Evolutionary conservation across 2,329 filamentous ascomycete species (phyloP).

Genomic region (Penicillium decumbens): DNA sequence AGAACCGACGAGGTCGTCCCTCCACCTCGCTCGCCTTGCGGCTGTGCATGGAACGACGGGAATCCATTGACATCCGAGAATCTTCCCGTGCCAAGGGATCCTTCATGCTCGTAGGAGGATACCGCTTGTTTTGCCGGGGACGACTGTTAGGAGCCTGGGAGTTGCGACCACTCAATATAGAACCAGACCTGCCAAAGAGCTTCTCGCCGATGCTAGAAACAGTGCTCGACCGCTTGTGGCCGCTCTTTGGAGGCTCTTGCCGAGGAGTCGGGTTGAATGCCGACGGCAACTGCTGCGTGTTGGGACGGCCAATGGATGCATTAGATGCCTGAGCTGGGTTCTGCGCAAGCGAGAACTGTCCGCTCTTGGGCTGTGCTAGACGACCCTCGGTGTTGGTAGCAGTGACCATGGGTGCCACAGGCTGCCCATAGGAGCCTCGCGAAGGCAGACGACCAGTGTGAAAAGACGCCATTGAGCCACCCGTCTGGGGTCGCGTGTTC

Average conservation of each 20-base stretch:
- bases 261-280: constrained; percentile 56
- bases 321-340: constrained; percentile 49
- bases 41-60: constrained; percentile 66
- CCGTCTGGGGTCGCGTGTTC: constrained; percentile 66
- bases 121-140: constrained; percentile 58
- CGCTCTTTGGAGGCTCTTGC: constrained; percentile 42
- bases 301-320: constrained; percentile 58
- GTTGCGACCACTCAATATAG: constrained; percentile 64
- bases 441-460: constrained; percentile 62
- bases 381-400: constrained; percentile 84
- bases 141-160: constrained; percentile 35
- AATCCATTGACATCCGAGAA: constrained; percentile 65
- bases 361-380: constrained; percentile 73
- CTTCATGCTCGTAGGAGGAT: constrained; percentile 89
- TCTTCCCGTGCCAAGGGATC: constrained; percentile 61
- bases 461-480: constrained; percentile 69
- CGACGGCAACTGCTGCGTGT: constrained; percentile 53
- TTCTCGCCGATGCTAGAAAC: constrained; percentile 79
- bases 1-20: constrained; percentile 64
- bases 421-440: constrained; percentile 79
- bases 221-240: constrained; percentile 66
- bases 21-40: constrained; percentile 68
- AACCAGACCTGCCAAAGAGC: constrained; percentile 77
- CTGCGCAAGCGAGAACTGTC: constrained; percentile 64
- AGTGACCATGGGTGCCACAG: constrained; percentile 78